phyloP scores from a whole-genome alignment of 257 asterid genomes.

The Euphrasia confusa region DNA sequence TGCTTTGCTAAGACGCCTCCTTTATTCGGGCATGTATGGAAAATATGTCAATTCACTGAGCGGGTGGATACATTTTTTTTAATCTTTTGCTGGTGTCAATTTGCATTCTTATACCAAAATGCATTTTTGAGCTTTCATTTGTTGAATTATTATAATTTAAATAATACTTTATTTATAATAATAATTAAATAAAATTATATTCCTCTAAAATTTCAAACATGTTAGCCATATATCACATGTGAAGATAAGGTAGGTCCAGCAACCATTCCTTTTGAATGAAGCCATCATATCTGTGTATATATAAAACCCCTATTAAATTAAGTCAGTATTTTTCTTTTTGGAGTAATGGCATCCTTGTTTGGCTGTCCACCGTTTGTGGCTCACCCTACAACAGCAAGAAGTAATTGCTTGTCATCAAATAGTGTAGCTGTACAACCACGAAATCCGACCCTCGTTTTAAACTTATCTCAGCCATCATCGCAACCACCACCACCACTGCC shows the following conservation, averaged over 20 bases:
- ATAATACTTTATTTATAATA: too few relatives aligned
- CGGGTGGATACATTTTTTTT: too few relatives aligned
- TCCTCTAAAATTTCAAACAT: too few relatives aligned
- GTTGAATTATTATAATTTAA: too few relatives aligned
- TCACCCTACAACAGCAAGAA: conserved; percentile 41
- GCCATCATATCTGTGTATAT: conserved; percentile 20
- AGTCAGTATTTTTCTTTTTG: not conserved
- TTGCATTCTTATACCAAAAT: too few relatives aligned
- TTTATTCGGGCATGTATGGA: too few relatives aligned
- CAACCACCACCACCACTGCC: conserved; percentile 26
- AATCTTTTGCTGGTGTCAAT: too few relatives aligned
- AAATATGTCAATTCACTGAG: too few relatives aligned
- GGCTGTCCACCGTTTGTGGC: conserved; percentile 51
- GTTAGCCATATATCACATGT: conserved; percentile 3
- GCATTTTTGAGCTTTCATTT: too few relatives aligned
- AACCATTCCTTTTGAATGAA: not conserved
- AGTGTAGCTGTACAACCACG: conserved; percentile 31
- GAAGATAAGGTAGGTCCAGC: conserved; percentile 65
- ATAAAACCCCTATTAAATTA: conserved; percentile 7
- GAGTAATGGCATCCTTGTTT: conserved; percentile 60
- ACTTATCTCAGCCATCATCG: conserved; percentile 30
- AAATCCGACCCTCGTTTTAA: conserved; percentile 26
- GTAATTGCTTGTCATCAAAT: conserved; percentile 30
- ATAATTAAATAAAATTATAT: too few relatives aligned
- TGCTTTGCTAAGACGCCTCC: too few relatives aligned